Conservation (phyloP, 2,329 filamentous ascomycete genomes). For the Hymenoscyphus repandus region DNA sequence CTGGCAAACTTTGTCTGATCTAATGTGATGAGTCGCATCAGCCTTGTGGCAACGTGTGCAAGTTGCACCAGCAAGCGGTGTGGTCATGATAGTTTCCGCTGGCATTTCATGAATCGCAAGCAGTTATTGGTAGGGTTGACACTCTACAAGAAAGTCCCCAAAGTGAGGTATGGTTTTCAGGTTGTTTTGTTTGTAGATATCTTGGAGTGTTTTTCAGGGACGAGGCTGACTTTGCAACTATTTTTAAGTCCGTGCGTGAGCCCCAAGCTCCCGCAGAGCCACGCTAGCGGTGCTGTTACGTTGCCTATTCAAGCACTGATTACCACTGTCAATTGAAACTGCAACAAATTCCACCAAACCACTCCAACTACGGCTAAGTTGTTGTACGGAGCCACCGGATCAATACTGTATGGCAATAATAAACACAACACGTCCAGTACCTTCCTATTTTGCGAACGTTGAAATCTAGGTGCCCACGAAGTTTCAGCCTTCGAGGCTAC, state of each 20-base stretch:
- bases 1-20: conserved; percentile 31
- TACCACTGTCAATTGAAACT: not conserved
- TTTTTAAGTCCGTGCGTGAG: not conserved
- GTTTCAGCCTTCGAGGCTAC: conserved; percentile 23
- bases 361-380: not conserved
- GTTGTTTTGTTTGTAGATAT: not conserved
- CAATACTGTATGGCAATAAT: conserved; percentile 15
- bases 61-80: not conserved
- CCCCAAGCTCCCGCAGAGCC: not conserved
- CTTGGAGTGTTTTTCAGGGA: conserved; percentile 1
- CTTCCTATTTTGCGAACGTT: not conserved
- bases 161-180: not conserved
- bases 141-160: too few relatives aligned
- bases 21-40: conserved; percentile 27
- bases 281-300: conserved; percentile 11
- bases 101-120: not conserved
- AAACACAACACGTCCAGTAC: not conserved
- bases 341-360: not conserved
- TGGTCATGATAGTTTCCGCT: not conserved
- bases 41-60: conserved; percentile 29
- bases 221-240: conserved; percentile 14
- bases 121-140: too few relatives aligned
- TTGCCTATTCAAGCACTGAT: conserved; percentile 13
- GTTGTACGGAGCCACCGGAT: conserved; percentile 3
- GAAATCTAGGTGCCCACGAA: not conserved